Conservation (phyloP, 225 moss, liverwort and hornwort species). For the Neckera pumila region DNA sequence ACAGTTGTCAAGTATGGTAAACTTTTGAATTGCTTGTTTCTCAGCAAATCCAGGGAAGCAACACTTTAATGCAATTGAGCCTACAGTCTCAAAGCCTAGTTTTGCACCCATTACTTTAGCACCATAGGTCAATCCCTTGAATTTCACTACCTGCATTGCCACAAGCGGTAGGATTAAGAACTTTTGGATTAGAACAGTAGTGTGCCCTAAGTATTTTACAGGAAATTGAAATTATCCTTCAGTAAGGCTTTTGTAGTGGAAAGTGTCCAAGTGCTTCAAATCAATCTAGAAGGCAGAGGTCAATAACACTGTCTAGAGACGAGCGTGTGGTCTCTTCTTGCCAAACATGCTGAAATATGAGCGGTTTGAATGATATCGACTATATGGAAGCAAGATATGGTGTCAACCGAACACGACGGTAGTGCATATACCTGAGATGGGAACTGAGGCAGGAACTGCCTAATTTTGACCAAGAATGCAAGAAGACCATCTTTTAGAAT, state of each 20-base stretch:
- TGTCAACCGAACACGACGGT: not conserved
- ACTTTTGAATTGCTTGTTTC: slow-evolving; percentile 42
- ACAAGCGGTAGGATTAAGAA: not conserved
- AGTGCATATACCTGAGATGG: slow-evolving; percentile 51
- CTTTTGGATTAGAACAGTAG: not conserved
- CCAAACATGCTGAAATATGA: not conserved
- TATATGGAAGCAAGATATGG: not conserved
- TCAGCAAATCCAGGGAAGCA: slow-evolving; percentile 43
- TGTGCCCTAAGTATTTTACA: not conserved
- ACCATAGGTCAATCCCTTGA: slow-evolving; percentile 52
- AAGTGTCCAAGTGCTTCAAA: not conserved
- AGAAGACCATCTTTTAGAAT: slow-evolving; percentile 81
- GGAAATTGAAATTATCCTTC: not conserved
- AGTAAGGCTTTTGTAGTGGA: not conserved
- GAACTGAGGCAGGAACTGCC: slow-evolving; percentile 46
- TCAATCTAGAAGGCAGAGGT: not conserved
- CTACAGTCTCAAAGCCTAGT: slow-evolving; percentile 69
- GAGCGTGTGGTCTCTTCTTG: not conserved
- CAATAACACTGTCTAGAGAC: not conserved
- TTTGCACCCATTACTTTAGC: slow-evolving; percentile 51
- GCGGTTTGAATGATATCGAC: not conserved
- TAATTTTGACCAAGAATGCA: slow-evolving; percentile 67
- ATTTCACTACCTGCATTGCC: slow-evolving; percentile 60
- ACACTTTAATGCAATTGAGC: slow-evolving; percentile 40
- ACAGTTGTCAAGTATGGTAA: slow-evolving; percentile 67